Base-by-base conservation (phyloP, 169 alveolate genomes). In the Plasmodium ovale region DNA sequence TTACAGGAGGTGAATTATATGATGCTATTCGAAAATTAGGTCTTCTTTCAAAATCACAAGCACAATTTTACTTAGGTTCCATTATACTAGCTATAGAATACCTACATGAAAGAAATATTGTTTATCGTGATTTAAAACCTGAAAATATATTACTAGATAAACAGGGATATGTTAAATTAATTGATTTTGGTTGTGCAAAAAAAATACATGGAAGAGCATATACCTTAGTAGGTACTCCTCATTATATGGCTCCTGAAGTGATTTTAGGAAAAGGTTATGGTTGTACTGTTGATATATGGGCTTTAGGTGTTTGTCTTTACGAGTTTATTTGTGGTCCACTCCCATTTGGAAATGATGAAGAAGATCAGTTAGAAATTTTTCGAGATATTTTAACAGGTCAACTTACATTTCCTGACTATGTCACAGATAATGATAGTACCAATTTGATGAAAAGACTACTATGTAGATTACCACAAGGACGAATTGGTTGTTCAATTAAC, bases 301-400 rank as follows among this genome's bases (percentile, higher is more conserved):
- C 99, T 12, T 92, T 98, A 58, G 99, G 99, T n/a, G 96, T 98
- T 10, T 97, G 99, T 73, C 95, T 99, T n/a, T 99, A 96, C 92
- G 99, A 98, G 87, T 98, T 99, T 87, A 91, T 99, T 84, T 97
- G 99, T 87, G 99, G 99, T 0, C 97, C 96, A 23, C 97, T 98
- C 16, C 99, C 99, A 14, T 99, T 98, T 88, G 99, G 99, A 6
- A 97, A 94, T 73, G 99, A 96, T 85, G 99, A 97, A 16, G 98
- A 96, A 31, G 99, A 98, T 88, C 99, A 98, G 44, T 94, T 97
- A 56, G 98, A 96, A 87, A 96, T 97, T 19, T 98, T 98, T 92
- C 94, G 98, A 87, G 98, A 96, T 56, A 97, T 97, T 14, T 91
- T 97, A 29, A 96, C 98, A 31, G 97, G 99, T 9, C 92, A 74